Conservation (phyloP, 495 filamentous ascomycete species). For the Aspergillus affinis region DNA sequence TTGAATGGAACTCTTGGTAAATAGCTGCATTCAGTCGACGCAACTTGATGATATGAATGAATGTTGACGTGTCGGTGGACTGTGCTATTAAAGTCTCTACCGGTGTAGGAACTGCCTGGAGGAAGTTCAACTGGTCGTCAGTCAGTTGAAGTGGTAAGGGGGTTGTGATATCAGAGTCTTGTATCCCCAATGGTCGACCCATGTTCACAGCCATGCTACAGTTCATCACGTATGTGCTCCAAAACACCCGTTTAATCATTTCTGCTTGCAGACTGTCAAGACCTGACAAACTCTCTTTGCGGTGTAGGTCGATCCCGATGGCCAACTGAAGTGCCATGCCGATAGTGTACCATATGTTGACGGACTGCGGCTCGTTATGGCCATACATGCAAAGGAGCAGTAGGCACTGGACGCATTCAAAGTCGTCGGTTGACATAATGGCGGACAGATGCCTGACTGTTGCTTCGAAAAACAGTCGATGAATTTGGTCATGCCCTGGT, state of each 20-base stretch:
- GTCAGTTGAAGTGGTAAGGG: constrained; percentile 6
- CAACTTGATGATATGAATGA: constrained; percentile 16
- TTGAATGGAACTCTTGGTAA: constrained; percentile 11
- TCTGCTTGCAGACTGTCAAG: background rate
- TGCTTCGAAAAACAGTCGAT: constrained; percentile 8
- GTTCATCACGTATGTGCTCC: constrained; percentile 13
- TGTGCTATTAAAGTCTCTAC: background rate
- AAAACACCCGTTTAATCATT: constrained; percentile 12
- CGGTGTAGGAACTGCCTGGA: background rate
- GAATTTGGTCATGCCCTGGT: background rate
- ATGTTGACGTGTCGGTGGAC: constrained; percentile 10
- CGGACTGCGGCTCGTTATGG: constrained; percentile 14
- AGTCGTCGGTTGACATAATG: constrained; percentile 6
- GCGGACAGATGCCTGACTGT: constrained; percentile 4
- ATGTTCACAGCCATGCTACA: constrained; percentile 17
- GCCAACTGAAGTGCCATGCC: constrained; percentile 14
- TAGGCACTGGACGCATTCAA: constrained; percentile 15
- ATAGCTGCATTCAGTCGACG: constrained; percentile 11
- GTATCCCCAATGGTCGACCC: constrained; percentile 12
- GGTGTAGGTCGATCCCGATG: constrained; percentile 12
- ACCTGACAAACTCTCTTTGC: constrained; percentile 9
- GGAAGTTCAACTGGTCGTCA: background rate
- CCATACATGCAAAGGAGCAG: constrained; percentile 17
- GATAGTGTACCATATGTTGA: constrained; percentile 14
- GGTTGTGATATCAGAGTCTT: constrained; percentile 10